Base-by-base conservation (phyloP, 2,329 filamentous ascomycete species). In the Huntiella savannae region DNA sequence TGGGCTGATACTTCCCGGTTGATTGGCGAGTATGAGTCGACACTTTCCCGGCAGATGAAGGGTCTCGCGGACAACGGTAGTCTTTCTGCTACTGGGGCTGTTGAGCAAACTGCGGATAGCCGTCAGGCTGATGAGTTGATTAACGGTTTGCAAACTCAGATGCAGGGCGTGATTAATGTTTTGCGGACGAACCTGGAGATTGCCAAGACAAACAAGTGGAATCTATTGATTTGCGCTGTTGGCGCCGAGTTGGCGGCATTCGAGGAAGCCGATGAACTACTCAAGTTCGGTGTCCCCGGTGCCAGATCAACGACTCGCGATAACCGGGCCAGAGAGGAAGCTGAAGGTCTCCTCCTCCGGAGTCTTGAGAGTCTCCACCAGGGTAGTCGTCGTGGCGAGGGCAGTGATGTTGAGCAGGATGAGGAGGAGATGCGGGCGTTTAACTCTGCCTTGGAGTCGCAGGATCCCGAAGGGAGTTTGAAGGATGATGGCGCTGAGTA, bases 231-330 rank as follows among this genome's bases (percentile, higher is more conserved):
- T 4, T 82, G 75, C 44, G 81, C 80, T 8, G 75, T 88, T 33
- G 79, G 81, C 0, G 82, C 82, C 0, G 82, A 84, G 57, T 56
- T 82, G 1, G 76, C 79, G 49, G 77, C 78, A 2, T 77, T 82
- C 50, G 63, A 62, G 32, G 71, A 78, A 54, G 77, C 76, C 1
- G 68, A 70, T 53, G 59, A 64, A 3, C 64, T 83, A 37, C 60
- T 83, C n/a, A 56, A 54, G 5, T 57, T 55, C 4, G 60, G 59
- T 4, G 53, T 67, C 33, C 56, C 54, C 3, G 54, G 52, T 1
- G 54, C 58, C 1, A 59, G 50, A 3, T 50, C 53, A 6, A 43
- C 49, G 1, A 51, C 49, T 7, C 46, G 42, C 2, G 43, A 12
- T 12, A 17, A 6, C 46, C 2, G 50, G 6, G 17, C 33, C 4